Conservation (phyloP, 2,329 filamentous ascomycete species). For the Fusarium hainanense region DNA sequence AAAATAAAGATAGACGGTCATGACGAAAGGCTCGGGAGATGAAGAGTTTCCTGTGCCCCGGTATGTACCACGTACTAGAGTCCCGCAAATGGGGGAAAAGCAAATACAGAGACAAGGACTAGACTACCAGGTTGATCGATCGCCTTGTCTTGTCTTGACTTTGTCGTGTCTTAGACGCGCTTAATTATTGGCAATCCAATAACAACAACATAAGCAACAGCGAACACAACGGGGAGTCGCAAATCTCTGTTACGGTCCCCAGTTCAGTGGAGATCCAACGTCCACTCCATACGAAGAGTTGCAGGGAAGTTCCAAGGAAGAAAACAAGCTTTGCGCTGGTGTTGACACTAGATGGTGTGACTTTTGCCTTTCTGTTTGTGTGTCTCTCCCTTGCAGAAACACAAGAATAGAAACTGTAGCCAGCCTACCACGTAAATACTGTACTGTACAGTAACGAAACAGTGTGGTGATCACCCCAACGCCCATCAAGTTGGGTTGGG, state of each 20-base stretch:
- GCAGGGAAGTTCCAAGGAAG: slow-evolving; percentile 21
- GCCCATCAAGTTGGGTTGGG: slow-evolving; percentile 4
- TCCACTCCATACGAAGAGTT: slow-evolving; percentile 31
- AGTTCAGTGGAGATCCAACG: slow-evolving; percentile 28
- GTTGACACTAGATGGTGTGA: slow-evolving; percentile 31
- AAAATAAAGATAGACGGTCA: slow-evolving; percentile 23
- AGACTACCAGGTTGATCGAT: slow-evolving; percentile 2
- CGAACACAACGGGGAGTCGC: background rate
- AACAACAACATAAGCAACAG: slow-evolving; percentile 4
- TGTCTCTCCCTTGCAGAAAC: background rate
- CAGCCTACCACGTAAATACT: background rate
- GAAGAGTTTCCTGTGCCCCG: background rate
- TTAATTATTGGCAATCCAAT: slow-evolving; percentile 11
- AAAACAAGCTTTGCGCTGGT: slow-evolving; percentile 32
- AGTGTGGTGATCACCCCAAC: slow-evolving; percentile 20
- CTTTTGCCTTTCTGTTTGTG: slow-evolving; percentile 9
- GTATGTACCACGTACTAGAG: background rate
- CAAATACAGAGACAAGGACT: background rate
- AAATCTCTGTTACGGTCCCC: slow-evolving; percentile 16
- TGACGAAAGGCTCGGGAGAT: slow-evolving; percentile 14
- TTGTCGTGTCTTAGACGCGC: slow-evolving; percentile 7
- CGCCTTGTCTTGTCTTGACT: slow-evolving; percentile 1
- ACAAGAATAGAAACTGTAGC: slow-evolving; percentile 30
- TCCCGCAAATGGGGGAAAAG: background rate
- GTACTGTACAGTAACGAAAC: background rate